Evolutionary conservation across 2,329 filamentous ascomycete species (phyloP).

Genomic region (Tolypocladium ophioglossoides): DNA sequence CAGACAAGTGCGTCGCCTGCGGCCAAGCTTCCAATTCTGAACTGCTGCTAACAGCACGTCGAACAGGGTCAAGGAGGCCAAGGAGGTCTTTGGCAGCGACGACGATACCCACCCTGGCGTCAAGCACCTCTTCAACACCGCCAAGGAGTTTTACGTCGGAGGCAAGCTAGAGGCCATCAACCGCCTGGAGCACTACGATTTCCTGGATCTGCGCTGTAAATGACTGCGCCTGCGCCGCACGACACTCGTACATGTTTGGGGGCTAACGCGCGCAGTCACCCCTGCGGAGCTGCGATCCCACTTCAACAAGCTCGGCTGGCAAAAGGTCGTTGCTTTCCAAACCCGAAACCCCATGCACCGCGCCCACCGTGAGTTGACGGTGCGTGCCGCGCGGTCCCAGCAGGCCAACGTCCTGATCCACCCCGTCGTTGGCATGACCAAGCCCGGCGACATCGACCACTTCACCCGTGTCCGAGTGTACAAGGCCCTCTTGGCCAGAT

Average conservation of each 20-base stretch:
- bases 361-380: conserved; percentile 93
- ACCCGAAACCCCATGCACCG: conserved; percentile 99
- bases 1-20: conserved; percentile 70
- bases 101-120: conserved; percentile 87
- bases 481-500: conserved; percentile 89
- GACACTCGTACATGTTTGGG: not conserved
- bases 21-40: not conserved
- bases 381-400: conserved; percentile 87
- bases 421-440: conserved; percentile 95
- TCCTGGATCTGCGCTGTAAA: conserved; percentile 88
- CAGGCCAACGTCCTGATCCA: conserved; percentile 99
- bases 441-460: conserved; percentile 98
- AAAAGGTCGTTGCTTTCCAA: conserved; percentile 96
- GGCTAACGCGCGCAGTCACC: conserved; percentile 48
- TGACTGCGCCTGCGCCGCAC: conserved; percentile 2
- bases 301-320: conserved; percentile 99
- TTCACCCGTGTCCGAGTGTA: conserved; percentile 99
- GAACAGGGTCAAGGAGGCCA: conserved; percentile 70
- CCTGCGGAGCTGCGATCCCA: conserved; percentile 89
- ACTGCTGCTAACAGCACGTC: not conserved
- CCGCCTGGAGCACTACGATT: conserved; percentile 96
- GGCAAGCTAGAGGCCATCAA: conserved; percentile 94
- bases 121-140: conserved; percentile 74
- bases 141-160: conserved; percentile 84
- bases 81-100: conserved; percentile 86